Evolutionary conservation across 2,329 filamentous ascomycete genomes (phyloP), one percentile per base, ranked within the genome.

Genomic region (Cladosporium sp.): DNA sequence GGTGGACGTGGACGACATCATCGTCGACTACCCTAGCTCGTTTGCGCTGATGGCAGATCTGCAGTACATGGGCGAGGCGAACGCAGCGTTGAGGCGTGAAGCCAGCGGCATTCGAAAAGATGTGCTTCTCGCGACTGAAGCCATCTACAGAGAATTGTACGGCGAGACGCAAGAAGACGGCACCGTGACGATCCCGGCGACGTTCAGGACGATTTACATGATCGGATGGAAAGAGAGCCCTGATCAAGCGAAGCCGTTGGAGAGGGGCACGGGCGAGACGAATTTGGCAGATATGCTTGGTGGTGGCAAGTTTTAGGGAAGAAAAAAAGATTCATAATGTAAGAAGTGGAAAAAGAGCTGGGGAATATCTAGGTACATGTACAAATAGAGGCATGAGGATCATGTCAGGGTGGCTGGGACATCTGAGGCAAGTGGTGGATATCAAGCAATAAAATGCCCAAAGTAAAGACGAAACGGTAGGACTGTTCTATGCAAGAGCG

Each of bases 201-300:
- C 94, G 0, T 99, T 97, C 70, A 83, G 94, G 65, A 82, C 96
- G 65, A 97, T 99, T 61, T 96, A 94, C 73, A 97, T 97, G 92
- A 99, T 99, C 74, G 94, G 94, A 0, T 99, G 94, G 94, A 95
- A 93, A 71, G 89, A 92, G 64, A 87, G 89, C 1, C 81, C 83
- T 28, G 83, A 86, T 54, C 92, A 97, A 75, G 80, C 87, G 2
- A 80, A 93, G 74, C 92, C 94, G 4, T 75, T 97, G 58, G 76
- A 87, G 63, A 83, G 94, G 64, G 94, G 94, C 0, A 96, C 88
- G 62, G 94, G 90, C 9, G 81, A 96, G 70, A 77, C 96, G 40
- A 96, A 89, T 73, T 80, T 99, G 61, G 96, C 94, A 73, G 92
- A 97, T 72, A 79, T 96, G 17, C 71, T 89, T 19, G 84, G 80